Percentiles rank a stretch among this genome's conserved stretches.
Conservation (phyloP, 495 filamentous ascomycete species). For the Neurospora terricola region DNA sequence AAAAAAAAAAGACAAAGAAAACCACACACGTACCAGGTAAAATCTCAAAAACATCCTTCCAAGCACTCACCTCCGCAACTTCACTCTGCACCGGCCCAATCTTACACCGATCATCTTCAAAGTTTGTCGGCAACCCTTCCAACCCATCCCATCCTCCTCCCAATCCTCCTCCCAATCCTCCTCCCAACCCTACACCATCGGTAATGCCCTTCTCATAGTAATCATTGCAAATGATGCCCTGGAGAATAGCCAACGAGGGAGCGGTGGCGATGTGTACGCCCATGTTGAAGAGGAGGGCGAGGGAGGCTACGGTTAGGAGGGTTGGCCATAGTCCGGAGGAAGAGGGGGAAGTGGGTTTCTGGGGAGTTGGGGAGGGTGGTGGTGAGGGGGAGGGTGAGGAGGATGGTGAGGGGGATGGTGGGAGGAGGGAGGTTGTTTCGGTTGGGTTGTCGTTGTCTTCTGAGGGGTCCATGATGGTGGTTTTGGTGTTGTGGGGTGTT, state of each 20-base stretch:
- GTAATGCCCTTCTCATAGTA: conserved; percentile 9
- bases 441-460: neutral
- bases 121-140: neutral
- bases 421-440: neutral
- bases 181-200: neutral
- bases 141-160: neutral
- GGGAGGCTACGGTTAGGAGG: conserved; percentile 4
- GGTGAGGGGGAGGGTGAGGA: neutral
- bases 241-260: conserved; percentile 27
- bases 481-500: neutral
- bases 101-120: conserved; percentile 20
- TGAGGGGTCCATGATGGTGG: neutral
- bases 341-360: neutral
- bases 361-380: no score
- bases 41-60: conserved; percentile 29
- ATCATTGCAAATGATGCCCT: conserved; percentile 32
- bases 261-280: conserved; percentile 21
- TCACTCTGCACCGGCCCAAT: conserved; percentile 35
- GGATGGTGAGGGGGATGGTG: neutral
- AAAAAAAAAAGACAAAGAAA: neutral
- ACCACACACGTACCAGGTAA: conserved; percentile 19
- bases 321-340: neutral
- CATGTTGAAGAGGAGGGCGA: conserved; percentile 18
- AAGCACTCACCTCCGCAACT: conserved; percentile 31
- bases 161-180: neutral